A percentile compares a stretch with the other conserved stretches of the same genome.
These are phyloP conservation scores for Aureobasidium sp. DNA, from an alignment of 2,329 filamentous ascomycete species.

Conservation along the genomic window DNA sequence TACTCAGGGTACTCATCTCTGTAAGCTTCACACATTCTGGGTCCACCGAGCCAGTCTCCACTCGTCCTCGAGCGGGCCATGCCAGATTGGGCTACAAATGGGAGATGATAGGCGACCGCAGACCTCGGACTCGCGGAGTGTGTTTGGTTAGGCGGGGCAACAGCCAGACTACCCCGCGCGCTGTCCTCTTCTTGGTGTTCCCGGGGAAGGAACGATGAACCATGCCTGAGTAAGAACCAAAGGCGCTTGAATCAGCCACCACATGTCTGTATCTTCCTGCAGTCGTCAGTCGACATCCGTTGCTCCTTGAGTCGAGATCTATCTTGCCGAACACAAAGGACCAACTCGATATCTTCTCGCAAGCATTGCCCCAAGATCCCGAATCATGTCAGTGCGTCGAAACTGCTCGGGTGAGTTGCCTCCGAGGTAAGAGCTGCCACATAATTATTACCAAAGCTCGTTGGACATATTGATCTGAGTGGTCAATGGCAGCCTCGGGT, in stretches of 20 bases:
- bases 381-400: neutral
- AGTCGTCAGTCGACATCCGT: neutral
- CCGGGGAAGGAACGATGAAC: conserved; percentile 1
- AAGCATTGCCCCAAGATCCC: neutral
- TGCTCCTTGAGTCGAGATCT: neutral
- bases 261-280: neutral
- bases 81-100: neutral
- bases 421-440: neutral
- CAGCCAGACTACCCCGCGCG: conserved; percentile 5
- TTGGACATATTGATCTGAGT: neutral
- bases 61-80: conserved; percentile 4
- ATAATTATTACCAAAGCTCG: neutral
- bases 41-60: conserved; percentile 3
- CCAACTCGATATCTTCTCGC: neutral
- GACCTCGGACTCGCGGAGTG: conserved; percentile 10
- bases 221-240: neutral
- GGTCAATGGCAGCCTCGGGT: neutral
- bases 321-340: too few species aligned
- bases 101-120: conserved; percentile 6
- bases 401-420: conserved; percentile 2
- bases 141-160: conserved; percentile 8
- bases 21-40: conserved; percentile 2
- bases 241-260: neutral
- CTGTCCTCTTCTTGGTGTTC: neutral
- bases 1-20: conserved; percentile 1